Base-by-base conservation (phyloP, 345 rosid species). In the Orychophragmus violaceus region DNA sequence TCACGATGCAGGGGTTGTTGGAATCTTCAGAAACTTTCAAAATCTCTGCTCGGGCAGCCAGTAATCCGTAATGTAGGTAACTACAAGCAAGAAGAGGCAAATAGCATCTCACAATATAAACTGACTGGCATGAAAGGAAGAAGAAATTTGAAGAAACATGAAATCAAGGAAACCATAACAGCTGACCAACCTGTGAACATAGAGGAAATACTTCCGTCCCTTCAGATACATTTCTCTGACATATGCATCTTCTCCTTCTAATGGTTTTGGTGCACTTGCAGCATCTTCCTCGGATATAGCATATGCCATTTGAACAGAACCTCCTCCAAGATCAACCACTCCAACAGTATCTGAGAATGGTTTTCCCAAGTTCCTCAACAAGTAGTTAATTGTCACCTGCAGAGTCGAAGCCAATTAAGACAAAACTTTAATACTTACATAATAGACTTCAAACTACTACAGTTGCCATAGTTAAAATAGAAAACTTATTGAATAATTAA, bases 301-400 rank as follows among this genome's bases (percentile, higher is more conserved):
- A 81, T 88, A 94, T 28, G 99, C 97, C 99, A 94, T 94, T 78
- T 94, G 99, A 70, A 94, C 97, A 72, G 99, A 94, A 41, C 99
- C 99, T 48, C 99, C 99, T 53, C 99, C 99, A 69, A 94, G 99
- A 81, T 94, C 99, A 74, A 90, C 95, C 51, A 94, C 94, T 76
- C 99, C 99, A 70, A 94, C 97, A 8, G 99, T 90, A 29, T 84
- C 71, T 27, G 84, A 66, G 76, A 84, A 90, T 29, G 81, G 68
- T 78, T 78, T 84, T 56, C 99, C 96, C 74, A 94, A 59, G 55
- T 84, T 85, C 62, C 97, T 89, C 64, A 87, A 70, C 49, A 94
- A 83, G 72, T 88, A 90, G 76, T 94, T 94, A 29, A 94, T 88
- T 5, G 99, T 94, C 59, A 94, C 97, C 99, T 94, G 82, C 70